Base-by-base conservation (phyloP, 2,329 filamentous ascomycete genomes). In the Epichloe coenophiala region DNA sequence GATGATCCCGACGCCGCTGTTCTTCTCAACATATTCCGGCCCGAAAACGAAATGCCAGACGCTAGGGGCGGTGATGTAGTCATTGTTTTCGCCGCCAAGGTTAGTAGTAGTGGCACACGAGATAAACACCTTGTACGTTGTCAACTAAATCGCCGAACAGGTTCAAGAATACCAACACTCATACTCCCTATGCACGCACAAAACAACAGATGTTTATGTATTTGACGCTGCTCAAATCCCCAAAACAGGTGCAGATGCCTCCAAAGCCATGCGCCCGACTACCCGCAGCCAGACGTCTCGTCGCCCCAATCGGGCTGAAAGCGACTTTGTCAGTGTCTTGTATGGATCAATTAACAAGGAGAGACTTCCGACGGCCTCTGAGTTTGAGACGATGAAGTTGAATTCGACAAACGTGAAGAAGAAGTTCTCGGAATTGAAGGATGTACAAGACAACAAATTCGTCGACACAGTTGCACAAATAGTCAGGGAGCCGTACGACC, bases 401-500 rank as follows among this genome's bases (percentile, higher is more conserved):
- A 63, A 63, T 39, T 75, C 77, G 0, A 54, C 62, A 38, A 73
- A 73, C 42, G 41, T 70, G 44, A 74, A 66, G 43, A 60, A 75
- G 9, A 88, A 84, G 60, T 84, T 83, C 58, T 71, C 70, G 37
- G 68, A 83, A 17, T 73, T 96, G 49, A 73, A 83, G 55, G 78
- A 89, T 57, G 66, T 88, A 1, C 59, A 67, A 3, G 67, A 74
- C 1, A 63, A 65, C 13, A 70, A 59, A 0, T 94, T 83, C 60
- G 80, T 76, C 58, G 80, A 95, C 61, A 61, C 94, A 1, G 70
- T 87, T 17, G 88, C 78, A 2, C 77, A 90, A 60, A 78, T 95
- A 2, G 75, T 89, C 45, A 71, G 64, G 44, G 65, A 70, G 2
- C 75, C 76, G 0, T 72, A 64, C 42, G 66, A 71, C 33, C 19